phyloP scores from a whole-genome alignment of 106 monocot species.

The Dendrobium chrysotoxum region DNA sequence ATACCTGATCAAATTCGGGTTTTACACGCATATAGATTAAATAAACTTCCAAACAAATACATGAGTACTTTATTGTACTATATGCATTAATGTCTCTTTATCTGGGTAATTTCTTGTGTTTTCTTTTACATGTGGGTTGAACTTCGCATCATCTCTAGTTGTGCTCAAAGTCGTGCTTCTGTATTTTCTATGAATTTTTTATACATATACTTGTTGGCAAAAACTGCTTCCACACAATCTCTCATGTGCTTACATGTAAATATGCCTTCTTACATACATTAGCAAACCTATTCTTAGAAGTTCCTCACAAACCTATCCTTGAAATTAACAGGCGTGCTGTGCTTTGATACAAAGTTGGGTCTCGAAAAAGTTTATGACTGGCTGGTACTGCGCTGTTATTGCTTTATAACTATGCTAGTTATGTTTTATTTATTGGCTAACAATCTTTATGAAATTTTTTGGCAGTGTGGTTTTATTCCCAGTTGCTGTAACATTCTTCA shows the following conservation, averaged over 20 bases:
- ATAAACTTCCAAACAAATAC: too few relatives aligned
- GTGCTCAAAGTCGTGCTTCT: background rate
- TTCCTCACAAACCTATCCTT: constrained; percentile 7
- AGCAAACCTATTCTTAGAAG: background rate
- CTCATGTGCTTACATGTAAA: background rate
- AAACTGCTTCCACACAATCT: background rate
- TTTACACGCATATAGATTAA: too few relatives aligned
- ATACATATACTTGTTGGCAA: background rate
- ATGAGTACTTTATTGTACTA: too few relatives aligned
- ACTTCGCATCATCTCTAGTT: too few relatives aligned
- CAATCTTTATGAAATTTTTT: constrained; percentile 10
- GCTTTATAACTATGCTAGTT: background rate
- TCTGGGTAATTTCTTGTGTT: background rate
- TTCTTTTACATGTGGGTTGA: background rate
- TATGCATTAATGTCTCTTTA: too few relatives aligned
- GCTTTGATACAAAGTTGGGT: constrained; percentile 91
- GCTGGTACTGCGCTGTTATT: constrained; percentile 40
- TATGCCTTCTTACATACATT: background rate
- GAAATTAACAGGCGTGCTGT: constrained; percentile 55
- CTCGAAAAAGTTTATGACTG: constrained; percentile 94
- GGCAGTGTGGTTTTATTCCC: constrained; percentile 96
- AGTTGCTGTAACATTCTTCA: constrained; percentile 90
- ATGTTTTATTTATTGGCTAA: background rate
- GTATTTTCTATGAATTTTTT: background rate
- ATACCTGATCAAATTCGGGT: too few relatives aligned